Conservation (phyloP, 2,329 filamentous ascomycete genomes). For the Rugonectria rugulosa region DNA sequence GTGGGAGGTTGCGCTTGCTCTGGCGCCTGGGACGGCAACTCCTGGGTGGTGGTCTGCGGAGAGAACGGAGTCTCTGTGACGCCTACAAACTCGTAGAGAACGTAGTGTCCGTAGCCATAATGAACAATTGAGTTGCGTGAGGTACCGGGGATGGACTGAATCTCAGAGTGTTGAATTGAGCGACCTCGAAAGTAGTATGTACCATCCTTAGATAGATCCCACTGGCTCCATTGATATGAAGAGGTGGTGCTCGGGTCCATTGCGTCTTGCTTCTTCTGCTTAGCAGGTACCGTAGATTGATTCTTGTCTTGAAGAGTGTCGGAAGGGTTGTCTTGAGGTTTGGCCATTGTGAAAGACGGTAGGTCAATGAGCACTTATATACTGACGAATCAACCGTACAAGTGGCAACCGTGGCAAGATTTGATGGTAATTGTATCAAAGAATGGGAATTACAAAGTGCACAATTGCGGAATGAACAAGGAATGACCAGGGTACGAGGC, state of each 20-base stretch:
- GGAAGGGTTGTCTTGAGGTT: not conserved
- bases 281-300: not conserved
- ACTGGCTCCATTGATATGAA: not conserved
- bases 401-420: not conserved
- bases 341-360: not conserved
- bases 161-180: slow-evolving; percentile 28
- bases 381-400: no score
- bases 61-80: not conserved
- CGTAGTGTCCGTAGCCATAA: slow-evolving; percentile 25
- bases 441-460: not conserved
- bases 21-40: not conserved
- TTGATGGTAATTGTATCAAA: not conserved
- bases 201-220: slow-evolving; percentile 22
- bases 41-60: not conserved
- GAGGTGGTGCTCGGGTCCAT: slow-evolving; percentile 7
- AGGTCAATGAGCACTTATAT: not conserved
- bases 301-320: not conserved
- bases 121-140: slow-evolving; percentile 32
- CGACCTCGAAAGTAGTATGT: slow-evolving; percentile 35
- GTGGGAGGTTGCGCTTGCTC: not conserved
- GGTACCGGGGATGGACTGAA: slow-evolving; percentile 20
- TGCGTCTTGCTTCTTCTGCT: not conserved
- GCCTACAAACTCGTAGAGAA: slow-evolving; percentile 35
- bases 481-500: not conserved
- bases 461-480: not conserved